Percentiles rank a stretch among this genome's conserved stretches.
These are phyloP conservation scores for Diplogelasinospora grovesii DNA, from an alignment of 495 filamentous ascomycete species.

Conservation along the genomic window DNA sequence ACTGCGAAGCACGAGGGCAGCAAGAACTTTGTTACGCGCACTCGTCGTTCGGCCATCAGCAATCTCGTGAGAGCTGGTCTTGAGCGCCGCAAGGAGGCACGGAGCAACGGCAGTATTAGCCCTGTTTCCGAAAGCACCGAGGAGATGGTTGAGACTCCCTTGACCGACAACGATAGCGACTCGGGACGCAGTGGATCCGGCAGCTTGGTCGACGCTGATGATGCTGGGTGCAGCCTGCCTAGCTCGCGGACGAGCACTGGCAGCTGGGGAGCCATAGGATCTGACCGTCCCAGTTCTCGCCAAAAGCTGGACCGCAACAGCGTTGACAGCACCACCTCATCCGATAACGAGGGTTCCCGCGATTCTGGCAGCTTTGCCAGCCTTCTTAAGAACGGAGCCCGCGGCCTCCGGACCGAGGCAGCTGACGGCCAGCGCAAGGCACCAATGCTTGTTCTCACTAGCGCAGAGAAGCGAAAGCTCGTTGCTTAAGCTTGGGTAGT, in stretches of 20 bases:
- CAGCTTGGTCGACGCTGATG: slow-evolving; percentile 63
- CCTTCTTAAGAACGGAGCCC: slow-evolving; percentile 50
- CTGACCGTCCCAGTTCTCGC: slow-evolving; percentile 57
- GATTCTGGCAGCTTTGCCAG: slow-evolving; percentile 46
- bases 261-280: slow-evolving; percentile 71
- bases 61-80: slow-evolving; percentile 86
- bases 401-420: slow-evolving; percentile 34
- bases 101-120: slow-evolving; percentile 71
- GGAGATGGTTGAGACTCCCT: slow-evolving; percentile 59
- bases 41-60: slow-evolving; percentile 84
- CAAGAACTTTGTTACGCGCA: slow-evolving; percentile 95
- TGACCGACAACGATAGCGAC: slow-evolving; percentile 75
- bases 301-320: slow-evolving; percentile 56
- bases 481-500: slow-evolving; percentile 9
- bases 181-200: slow-evolving; percentile 72
- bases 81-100: slow-evolving; percentile 67
- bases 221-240: slow-evolving; percentile 59
- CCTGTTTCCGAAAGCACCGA: slow-evolving; percentile 79
- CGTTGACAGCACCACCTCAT: slow-evolving; percentile 53
- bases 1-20: slow-evolving; percentile 93
- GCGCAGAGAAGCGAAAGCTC: slow-evolving; percentile 81
- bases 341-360: slow-evolving; percentile 32
- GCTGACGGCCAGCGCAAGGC: slow-evolving; percentile 66
- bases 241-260: slow-evolving; percentile 71
- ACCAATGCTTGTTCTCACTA: slow-evolving; percentile 78